Percentiles rank a stretch among this genome's conserved stretches.
These are phyloP conservation scores for Sutorius australiensis DNA, from an alignment of 768 basidiomycete species.

Conservation along the genomic window DNA sequence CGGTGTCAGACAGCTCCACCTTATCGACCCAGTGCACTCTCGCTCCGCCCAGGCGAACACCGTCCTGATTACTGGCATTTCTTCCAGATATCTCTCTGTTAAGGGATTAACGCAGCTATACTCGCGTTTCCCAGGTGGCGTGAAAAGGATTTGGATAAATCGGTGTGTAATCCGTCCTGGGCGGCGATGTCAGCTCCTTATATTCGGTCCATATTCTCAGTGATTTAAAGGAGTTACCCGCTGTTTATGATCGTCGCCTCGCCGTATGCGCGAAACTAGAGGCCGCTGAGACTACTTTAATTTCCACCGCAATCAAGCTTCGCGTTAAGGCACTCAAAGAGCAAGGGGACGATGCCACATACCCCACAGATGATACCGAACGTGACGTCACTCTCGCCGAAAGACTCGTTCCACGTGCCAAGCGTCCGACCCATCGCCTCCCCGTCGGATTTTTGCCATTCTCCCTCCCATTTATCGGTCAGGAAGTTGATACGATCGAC, in stretches of 20 bases:
- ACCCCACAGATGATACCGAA: conserved; percentile 21
- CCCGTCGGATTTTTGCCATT: conserved; percentile 49
- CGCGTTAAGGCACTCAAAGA: conserved; percentile 53
- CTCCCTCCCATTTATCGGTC: conserved; percentile 63
- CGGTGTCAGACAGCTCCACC: conserved; percentile 72
- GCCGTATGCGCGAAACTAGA: conserved; percentile 79
- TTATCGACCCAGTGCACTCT: conserved; percentile 71
- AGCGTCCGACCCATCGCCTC: conserved; percentile 80
- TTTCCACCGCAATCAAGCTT: conserved; percentile 72
- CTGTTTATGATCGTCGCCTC: conserved; percentile 71
- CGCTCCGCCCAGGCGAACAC: conserved; percentile 84
- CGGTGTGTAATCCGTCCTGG: conserved; percentile 40
- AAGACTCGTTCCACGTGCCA: conserved; percentile 58
- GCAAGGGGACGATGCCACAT: conserved; percentile 24
- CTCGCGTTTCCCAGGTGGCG: conserved; percentile 84
- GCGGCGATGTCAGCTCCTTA: background rate
- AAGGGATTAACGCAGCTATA: conserved; percentile 64
- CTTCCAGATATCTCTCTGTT: conserved; percentile 70
- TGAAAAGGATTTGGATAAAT: conserved; percentile 90
- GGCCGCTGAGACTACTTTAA: conserved; percentile 72
- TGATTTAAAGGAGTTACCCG: conserved; percentile 83
- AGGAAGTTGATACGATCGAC: conserved; percentile 91
- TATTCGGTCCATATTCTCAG: conserved; percentile 31
- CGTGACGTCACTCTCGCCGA: conserved; percentile 39
- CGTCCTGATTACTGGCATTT: conserved; percentile 87